Conservation (phyloP, 768 basidiomycete species). For the Cyclocybe aegerita region DNA sequence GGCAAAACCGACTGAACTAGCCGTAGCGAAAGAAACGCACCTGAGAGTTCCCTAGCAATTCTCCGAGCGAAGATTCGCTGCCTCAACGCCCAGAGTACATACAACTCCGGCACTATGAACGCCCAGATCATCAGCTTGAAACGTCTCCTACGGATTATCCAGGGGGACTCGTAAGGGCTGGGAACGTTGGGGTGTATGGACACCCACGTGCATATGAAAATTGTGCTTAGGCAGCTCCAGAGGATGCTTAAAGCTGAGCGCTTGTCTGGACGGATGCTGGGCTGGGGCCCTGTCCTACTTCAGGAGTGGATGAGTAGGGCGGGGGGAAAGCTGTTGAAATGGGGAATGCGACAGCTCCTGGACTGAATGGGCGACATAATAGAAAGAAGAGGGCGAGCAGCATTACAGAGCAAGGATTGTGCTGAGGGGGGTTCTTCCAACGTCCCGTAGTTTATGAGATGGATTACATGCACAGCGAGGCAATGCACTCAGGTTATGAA, state of each 20-base stretch:
- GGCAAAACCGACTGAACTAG: background rate
- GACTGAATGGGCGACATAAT: too few relatives aligned
- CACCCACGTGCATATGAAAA: background rate
- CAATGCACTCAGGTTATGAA: too few relatives aligned
- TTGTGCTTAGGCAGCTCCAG: background rate
- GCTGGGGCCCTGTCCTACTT: too few relatives aligned
- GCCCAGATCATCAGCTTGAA: background rate
- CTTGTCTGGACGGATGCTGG: too few relatives aligned
- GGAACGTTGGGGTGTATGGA: conserved; percentile 5
- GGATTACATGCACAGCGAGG: too few relatives aligned
- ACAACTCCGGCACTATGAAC: conserved; percentile 14
- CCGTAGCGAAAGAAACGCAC: background rate
- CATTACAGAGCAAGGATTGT: too few relatives aligned
- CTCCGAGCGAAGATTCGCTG: conserved; percentile 9
- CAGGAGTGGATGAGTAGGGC: conserved; percentile 13
- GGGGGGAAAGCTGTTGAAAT: conserved; percentile 7
- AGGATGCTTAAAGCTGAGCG: background rate
- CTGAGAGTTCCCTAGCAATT: conserved; percentile 3
- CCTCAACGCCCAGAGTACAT: conserved; percentile 15
- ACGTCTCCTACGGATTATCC: background rate
- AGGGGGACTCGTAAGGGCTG: background rate
- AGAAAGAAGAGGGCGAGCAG: too few relatives aligned
- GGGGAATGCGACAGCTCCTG: too few relatives aligned
- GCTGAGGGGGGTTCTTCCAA: too few relatives aligned
- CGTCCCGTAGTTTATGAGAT: too few relatives aligned